Percentiles rank a stretch among this genome's conserved stretches.
These are phyloP conservation scores for Cryptococcus sp. DNA, from an alignment of 1,284 basidiomycete genomes.

Conservation along the genomic window DNA sequence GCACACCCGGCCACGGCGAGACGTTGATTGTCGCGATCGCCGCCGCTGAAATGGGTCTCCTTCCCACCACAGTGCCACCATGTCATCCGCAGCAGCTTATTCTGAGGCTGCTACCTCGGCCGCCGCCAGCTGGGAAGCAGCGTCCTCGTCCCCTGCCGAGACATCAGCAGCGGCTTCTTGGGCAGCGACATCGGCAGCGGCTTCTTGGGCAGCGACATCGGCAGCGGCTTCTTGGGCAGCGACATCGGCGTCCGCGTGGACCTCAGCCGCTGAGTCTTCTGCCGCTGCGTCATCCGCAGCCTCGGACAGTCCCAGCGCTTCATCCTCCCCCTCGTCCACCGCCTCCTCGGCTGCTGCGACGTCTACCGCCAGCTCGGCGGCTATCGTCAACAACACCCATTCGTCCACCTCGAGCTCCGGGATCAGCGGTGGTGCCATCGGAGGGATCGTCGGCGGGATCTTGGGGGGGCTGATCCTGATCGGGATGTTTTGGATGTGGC, in stretches of 20 bases:
- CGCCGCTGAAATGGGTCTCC: background rate
- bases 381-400: slow-evolving; percentile 1
- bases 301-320: background rate
- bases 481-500: slow-evolving; percentile 23
- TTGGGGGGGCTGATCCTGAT: slow-evolving; percentile 33
- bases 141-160: too few relatives aligned
- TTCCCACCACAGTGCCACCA: background rate
- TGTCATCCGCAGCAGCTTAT: background rate
- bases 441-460: slow-evolving; percentile 44
- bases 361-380: background rate
- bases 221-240: background rate
- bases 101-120: background rate
- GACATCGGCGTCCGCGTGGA: background rate
- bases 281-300: background rate
- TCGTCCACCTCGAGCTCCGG: background rate
- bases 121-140: background rate
- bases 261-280: background rate
- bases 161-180: too few relatives aligned
- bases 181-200: background rate
- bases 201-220: background rate
- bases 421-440: slow-evolving; percentile 36
- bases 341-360: background rate
- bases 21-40: too few relatives aligned
- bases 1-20: too few relatives aligned
- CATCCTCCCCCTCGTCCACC: background rate